A percentile compares a stretch with the other conserved stretches of the same genome.
phyloP scores from a whole-genome alignment of 257 asterid species.

The Solanum neorickii region DNA sequence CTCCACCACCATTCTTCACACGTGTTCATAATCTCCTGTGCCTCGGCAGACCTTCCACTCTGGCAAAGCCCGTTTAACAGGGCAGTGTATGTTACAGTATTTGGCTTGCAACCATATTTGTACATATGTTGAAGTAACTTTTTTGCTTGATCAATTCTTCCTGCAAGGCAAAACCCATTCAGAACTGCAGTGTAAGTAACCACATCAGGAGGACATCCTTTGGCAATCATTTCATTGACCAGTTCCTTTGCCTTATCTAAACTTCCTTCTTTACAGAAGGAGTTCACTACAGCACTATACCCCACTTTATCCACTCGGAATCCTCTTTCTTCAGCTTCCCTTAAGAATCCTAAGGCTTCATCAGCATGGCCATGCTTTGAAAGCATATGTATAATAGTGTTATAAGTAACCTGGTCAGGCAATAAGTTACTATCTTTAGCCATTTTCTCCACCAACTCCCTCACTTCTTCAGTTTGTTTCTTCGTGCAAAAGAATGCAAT shows the following conservation, averaged over 20 bases:
- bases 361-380: conserved; percentile 65
- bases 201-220: conserved; percentile 79
- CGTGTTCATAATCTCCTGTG: conserved; percentile 70
- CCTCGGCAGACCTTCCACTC: conserved; percentile 60
- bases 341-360: conserved; percentile 59
- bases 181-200: conserved; percentile 85
- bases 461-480: conserved; percentile 48
- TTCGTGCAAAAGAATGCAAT: conserved; percentile 64
- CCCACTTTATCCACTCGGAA: conserved; percentile 64
- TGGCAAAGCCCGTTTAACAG: conserved; percentile 72
- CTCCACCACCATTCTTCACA: conserved; percentile 83
- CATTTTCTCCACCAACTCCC: conserved; percentile 62
- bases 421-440: conserved; percentile 35
- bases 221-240: conserved; percentile 66
- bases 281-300: conserved; percentile 59
- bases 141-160: conserved; percentile 66
- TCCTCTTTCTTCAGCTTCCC: conserved; percentile 66
- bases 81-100: conserved; percentile 70
- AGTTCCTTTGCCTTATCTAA: conserved; percentile 64
- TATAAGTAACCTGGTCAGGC: conserved; percentile 73
- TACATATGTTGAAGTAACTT: conserved; percentile 70
- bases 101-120: conserved; percentile 78
- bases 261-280: conserved; percentile 56
- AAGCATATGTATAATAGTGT: conserved; percentile 59
- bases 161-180: conserved; percentile 54